A percentile compares a stretch with the other conserved stretches of the same genome.
Conservation (phyloP, 2,329 filamentous ascomycete species). For the Penicillium sp. region DNA sequence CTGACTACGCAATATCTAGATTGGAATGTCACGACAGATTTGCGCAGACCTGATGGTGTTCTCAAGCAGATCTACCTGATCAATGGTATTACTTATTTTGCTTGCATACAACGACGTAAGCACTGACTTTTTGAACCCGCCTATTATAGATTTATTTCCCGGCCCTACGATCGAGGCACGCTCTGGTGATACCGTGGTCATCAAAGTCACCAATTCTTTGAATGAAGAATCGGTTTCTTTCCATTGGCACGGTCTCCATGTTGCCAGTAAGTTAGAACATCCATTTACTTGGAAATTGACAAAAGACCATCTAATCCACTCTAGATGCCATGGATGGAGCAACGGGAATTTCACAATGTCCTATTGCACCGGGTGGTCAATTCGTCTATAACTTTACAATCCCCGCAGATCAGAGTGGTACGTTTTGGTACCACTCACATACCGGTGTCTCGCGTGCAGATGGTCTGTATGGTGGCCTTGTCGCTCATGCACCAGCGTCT, state of each 20-base stretch:
- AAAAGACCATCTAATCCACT: background rate
- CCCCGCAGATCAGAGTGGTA: slow-evolving; percentile 41
- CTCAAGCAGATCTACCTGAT: slow-evolving; percentile 51
- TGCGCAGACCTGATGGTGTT: slow-evolving; percentile 52
- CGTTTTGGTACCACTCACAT: slow-evolving; percentile 54
- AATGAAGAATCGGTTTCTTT: slow-evolving; percentile 42
- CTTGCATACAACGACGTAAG: no score
- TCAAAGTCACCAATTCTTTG: slow-evolving; percentile 46
- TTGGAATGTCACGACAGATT: slow-evolving; percentile 45
- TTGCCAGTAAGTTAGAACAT: slow-evolving; percentile 32
- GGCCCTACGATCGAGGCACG: slow-evolving; percentile 52
- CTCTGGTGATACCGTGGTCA: slow-evolving; percentile 47
- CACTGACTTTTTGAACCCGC: background rate
- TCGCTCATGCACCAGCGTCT: slow-evolving; percentile 44
- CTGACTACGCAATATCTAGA: slow-evolving; percentile 34
- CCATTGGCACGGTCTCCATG: slow-evolving; percentile 51
- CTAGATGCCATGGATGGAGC: slow-evolving; percentile 65
- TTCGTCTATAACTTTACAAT: slow-evolving; percentile 46
- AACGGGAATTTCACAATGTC: slow-evolving; percentile 64
- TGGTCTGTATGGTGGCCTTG: slow-evolving; percentile 49
- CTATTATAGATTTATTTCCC: slow-evolving; percentile 41
- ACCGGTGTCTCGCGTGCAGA: slow-evolving; percentile 45
- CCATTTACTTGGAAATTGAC: background rate
- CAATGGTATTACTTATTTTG: slow-evolving; percentile 40
- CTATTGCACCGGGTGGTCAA: slow-evolving; percentile 59